These are phyloP conservation scores for Alternaria postmessia DNA, from an alignment of 2,329 filamentous ascomycete genomes.

Conservation along the genomic window DNA sequence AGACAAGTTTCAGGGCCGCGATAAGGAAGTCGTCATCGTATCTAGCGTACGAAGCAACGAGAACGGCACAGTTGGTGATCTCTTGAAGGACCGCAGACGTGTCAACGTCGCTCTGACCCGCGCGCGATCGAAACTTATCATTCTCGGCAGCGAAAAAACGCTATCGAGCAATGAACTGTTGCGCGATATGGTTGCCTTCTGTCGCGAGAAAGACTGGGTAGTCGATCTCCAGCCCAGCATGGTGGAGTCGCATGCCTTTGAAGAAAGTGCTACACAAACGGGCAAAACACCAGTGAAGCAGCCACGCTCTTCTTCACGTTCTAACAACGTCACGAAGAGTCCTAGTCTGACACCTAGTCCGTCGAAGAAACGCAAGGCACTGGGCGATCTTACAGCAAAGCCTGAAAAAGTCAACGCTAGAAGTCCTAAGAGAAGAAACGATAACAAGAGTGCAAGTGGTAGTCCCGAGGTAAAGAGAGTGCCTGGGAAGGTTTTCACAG, in stretches of 20 bases:
- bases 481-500: slow-evolving; percentile 68
- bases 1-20: slow-evolving; percentile 94
- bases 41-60: slow-evolving; percentile 90
- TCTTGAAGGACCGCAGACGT: slow-evolving; percentile 88
- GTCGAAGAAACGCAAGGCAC: slow-evolving; percentile 42
- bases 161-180: slow-evolving; percentile 77
- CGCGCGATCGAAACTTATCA: slow-evolving; percentile 88
- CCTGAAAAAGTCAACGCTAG: slow-evolving; percentile 21
- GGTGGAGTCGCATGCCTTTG: slow-evolving; percentile 73
- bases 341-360: slow-evolving; percentile 35
- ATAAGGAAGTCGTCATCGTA: slow-evolving; percentile 91
- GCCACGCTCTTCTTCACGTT: not conserved
- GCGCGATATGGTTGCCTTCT: slow-evolving; percentile 75
- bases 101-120: slow-evolving; percentile 97
- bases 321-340: not conserved
- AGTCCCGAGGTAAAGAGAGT: slow-evolving; percentile 53
- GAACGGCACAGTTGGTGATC: slow-evolving; percentile 81
- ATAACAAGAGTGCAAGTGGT: slow-evolving; percentile 30
- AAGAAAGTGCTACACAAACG: slow-evolving; percentile 59
- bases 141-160: slow-evolving; percentile 83
- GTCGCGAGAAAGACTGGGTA: slow-evolving; percentile 81
- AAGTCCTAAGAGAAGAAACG: slow-evolving; percentile 27
- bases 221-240: slow-evolving; percentile 74
- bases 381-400: slow-evolving; percentile 33
- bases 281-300: slow-evolving; percentile 21